Evolutionary conservation across 768 basidiomycete genomes (phyloP).

Genomic region (Hortiboletus flavorubellus): DNA sequence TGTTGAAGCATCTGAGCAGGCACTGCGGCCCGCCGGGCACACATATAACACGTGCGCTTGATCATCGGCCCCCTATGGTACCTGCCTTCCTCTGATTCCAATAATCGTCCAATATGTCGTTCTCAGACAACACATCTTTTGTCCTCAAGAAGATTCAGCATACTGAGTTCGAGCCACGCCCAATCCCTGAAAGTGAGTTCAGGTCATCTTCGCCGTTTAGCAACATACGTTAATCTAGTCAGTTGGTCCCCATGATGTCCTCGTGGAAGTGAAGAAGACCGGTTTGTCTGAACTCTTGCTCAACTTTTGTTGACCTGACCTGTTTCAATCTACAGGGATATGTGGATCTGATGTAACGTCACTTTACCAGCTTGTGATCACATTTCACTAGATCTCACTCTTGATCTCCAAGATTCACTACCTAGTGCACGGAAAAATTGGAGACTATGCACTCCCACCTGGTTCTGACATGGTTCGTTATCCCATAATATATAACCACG

Average conservation of each 20-base stretch:
- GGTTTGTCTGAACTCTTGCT: slow-evolving; percentile 42
- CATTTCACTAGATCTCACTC: slow-evolving; percentile 10
- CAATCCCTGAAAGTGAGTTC: slow-evolving; percentile 65
- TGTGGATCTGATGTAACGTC: slow-evolving; percentile 80
- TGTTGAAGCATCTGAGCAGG: too few relatives aligned
- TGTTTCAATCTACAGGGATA: slow-evolving; percentile 53
- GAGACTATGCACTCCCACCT: slow-evolving; percentile 72
- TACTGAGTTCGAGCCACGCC: slow-evolving; percentile 67
- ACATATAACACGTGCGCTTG: too few relatives aligned
- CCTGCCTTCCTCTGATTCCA: background rate
- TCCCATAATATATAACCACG: background rate
- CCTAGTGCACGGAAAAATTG: slow-evolving; percentile 73
- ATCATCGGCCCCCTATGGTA: too few relatives aligned
- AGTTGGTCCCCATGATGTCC: slow-evolving; percentile 75
- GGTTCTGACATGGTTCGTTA: slow-evolving; percentile 60
- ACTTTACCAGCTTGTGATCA: background rate
- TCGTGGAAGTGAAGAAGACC: slow-evolving; percentile 90
- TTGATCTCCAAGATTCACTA: slow-evolving; percentile 61
- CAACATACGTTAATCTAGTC: slow-evolving; percentile 8
- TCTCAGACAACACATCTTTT: slow-evolving; percentile 67
- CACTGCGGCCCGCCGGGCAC: too few relatives aligned
- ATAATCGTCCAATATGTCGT: slow-evolving; percentile 43
- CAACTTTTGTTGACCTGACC: slow-evolving; percentile 10
- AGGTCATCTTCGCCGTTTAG: background rate
- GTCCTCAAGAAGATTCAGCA: slow-evolving; percentile 67